Evolutionary conservation across 2,329 filamentous ascomycete genomes (phyloP), one percentile per base, ranked within the genome.

Genomic region (Zymoseptoria crescenta): DNA sequence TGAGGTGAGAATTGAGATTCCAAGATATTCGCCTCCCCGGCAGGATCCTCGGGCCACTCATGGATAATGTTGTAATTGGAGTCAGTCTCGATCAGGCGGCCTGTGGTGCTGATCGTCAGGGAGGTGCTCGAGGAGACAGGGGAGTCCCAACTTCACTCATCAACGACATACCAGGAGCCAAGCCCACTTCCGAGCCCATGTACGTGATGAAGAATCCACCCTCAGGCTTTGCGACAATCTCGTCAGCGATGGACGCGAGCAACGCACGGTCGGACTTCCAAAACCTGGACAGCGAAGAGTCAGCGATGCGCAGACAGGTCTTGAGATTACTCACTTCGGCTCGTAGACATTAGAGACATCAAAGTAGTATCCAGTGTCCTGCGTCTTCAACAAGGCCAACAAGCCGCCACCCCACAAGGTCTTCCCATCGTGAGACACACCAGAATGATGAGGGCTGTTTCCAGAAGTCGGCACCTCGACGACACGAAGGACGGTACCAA

Each of bases 321-420:
- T 16, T 16, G 3, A 41, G 10, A 41, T 41, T 9, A 16, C 35
- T 41, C 6, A 86, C 64, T 75, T 78, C 27, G 83, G 83, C 13
- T 77, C 75, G 69, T 86, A 86, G 0, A 82, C 82, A 67, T 85
- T 75, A 27, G 75, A 77, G 16, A 79, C 78, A 62, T 87, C 82
- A 62, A 85, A 86, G 75, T 85, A 86, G 70, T 78, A 86, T 0
- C 80, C 82, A 1, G 82, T 85, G 66, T 86, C 82, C 73, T 84
- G 54, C 21, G n/a, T 57, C 41, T 41, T 60, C 29, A 64, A 53
- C 3, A 65, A 57, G 20, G 62, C 63, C 16, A 66, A 57, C 8
- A 65, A 58, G 13, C 64, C 61, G 20, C 64, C 62, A 19, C 57
- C 57, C 64, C 64, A 65, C n/a, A 64, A 52, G 2, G 56, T 58